Evolutionary conservation across 768 basidiomycete species (phyloP), one percentile per base, ranked within the genome.

Genomic region (Amanita subjunquillea): DNA sequence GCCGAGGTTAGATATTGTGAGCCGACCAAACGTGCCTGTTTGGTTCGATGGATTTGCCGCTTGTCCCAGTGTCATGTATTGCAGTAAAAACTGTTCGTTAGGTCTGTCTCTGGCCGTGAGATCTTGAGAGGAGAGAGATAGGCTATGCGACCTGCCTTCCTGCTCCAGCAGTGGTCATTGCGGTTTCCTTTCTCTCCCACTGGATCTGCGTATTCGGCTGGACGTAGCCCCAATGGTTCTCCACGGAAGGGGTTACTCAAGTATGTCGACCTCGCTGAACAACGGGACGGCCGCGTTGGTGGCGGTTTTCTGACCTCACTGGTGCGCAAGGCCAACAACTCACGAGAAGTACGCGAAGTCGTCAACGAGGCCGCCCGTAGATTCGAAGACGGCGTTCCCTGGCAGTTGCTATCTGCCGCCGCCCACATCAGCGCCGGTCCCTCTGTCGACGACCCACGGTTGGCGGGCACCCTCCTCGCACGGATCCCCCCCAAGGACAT

Each of bases 361-460:
- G 58, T 60, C 49, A 27, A 59, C 47, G 59, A 60, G 55, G 55
- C 50, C 40, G 56, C 57, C 45, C 59, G 59, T 54, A 58, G 58
- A 55, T 60, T 60, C 55, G 51, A 57, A 17, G 58, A 41, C 51
- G 52, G 54, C 45, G 43, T 60, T 38, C 59, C 59, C 56, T 60
- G 59, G 59, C 59, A 60, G 47, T 54, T 60, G 40, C 59, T 60
- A 41, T 56, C 59, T 13, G 59, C 59, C 43, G 59, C 59, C 48
- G 59, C 59, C 56, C 59, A 60, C 53, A 50, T 57, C 57, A 59
- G 58, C 58, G 58, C 59, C 56, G 59, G 59, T 58, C 59, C 59
- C 55, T 60, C 59, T 60, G 59, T 60, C 58, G 52, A 60, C 41
- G 58, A 60, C 59, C 59, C 59, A 55, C 58, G 55, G 40, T 55